These are phyloP conservation scores for Colletotrichum lentis DNA, from an alignment of 2,329 filamentous ascomycete genomes.

Conservation along the genomic window DNA sequence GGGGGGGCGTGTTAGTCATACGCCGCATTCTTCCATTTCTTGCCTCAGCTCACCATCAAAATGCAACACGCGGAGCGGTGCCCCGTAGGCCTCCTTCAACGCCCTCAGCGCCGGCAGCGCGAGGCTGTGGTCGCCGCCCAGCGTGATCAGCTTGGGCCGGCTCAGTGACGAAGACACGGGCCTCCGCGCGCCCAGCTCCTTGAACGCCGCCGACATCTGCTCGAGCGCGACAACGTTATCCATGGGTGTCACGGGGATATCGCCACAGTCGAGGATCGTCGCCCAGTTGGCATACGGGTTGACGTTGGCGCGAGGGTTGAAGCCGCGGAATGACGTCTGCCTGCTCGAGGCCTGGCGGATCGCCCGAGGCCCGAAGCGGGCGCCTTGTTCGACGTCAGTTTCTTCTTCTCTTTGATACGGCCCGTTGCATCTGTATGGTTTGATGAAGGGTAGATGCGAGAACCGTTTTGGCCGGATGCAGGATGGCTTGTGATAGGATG, in stretches of 20 bases:
- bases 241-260: slow-evolving; percentile 86
- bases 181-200: slow-evolving; percentile 65
- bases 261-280: slow-evolving; percentile 84
- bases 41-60: slow-evolving; percentile 63
- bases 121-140: slow-evolving; percentile 78
- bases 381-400: slow-evolving; percentile 52
- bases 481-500: background rate
- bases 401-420: too few relatives aligned
- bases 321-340: slow-evolving; percentile 78
- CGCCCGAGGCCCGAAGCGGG: slow-evolving; percentile 85
- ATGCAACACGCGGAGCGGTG: slow-evolving; percentile 74
- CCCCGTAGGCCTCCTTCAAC: slow-evolving; percentile 67
- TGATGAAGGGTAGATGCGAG: background rate
- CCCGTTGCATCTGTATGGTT: background rate
- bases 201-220: slow-evolving; percentile 85
- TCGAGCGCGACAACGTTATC: slow-evolving; percentile 82
- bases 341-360: slow-evolving; percentile 85
- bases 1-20: slow-evolving; percentile 36
- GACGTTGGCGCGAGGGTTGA: slow-evolving; percentile 81
- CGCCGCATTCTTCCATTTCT: too few relatives aligned
- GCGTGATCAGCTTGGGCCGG: slow-evolving; percentile 68
- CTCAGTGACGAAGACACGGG: slow-evolving; percentile 47
- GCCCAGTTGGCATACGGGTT: slow-evolving; percentile 87
- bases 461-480: background rate
- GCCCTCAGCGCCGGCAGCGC: slow-evolving; percentile 75